Percentiles rank a stretch among this genome's conserved stretches.
phyloP scores from a whole-genome alignment of 2,329 filamentous ascomycete genomes.

The Alternaria tenuissima region DNA sequence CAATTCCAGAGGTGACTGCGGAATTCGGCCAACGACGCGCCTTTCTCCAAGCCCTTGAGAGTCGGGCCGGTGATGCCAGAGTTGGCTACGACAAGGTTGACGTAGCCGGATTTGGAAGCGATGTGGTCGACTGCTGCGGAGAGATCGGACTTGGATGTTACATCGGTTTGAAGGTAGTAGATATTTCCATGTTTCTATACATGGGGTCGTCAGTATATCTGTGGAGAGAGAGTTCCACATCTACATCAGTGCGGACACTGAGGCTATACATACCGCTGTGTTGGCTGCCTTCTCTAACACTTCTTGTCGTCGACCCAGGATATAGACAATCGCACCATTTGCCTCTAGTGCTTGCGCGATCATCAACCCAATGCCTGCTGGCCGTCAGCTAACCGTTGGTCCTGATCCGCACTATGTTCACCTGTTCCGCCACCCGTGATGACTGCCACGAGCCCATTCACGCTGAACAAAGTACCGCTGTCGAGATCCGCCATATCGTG shows the following conservation, averaged over 20 bases:
- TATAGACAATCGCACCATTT: conserved; percentile 36
- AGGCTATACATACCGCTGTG: neutral
- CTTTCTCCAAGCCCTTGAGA: neutral
- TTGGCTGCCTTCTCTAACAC: conserved; percentile 22
- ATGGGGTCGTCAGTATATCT: no score
- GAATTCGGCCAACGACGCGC: no score
- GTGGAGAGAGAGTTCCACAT: no score
- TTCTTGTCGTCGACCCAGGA: conserved; percentile 32
- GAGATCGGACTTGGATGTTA: conserved; percentile 29
- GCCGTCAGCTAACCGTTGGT: neutral
- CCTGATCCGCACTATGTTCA: fast-evolving
- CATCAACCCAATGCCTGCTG: conserved; percentile 33
- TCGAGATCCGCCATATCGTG: neutral
- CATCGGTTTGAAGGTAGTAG: conserved; percentile 10
- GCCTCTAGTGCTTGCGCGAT: conserved; percentile 30
- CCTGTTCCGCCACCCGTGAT: neutral
- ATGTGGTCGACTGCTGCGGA: conserved; percentile 21
- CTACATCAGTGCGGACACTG: no score
- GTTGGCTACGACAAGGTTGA: conserved; percentile 37
- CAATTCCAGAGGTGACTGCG: no score
- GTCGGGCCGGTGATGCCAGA: conserved; percentile 28
- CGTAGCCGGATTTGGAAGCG: conserved; percentile 22
- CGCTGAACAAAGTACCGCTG: neutral
- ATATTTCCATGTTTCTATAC: no score
- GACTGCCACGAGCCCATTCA: neutral